A percentile compares a stretch with the other conserved stretches of the same genome.
Conservation (phyloP, 148 eudicot genomes). For the Tetragonia tetragonoides region DNA sequence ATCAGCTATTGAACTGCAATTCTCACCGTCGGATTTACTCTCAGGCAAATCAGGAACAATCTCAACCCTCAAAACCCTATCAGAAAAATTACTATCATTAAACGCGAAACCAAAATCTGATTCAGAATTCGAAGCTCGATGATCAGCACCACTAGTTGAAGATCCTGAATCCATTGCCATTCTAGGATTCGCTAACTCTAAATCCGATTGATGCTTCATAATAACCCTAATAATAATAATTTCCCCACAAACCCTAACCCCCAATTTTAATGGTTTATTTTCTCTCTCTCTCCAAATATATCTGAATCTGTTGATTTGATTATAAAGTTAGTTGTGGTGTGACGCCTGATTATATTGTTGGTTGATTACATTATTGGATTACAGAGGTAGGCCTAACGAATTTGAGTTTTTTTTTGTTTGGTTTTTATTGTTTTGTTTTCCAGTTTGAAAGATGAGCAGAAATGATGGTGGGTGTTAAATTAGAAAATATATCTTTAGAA, state of each 20-base stretch:
- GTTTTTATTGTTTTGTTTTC: too few species aligned
- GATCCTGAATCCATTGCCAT: conserved; percentile 6
- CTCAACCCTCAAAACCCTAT: conserved; percentile 59
- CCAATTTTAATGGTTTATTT: neutral
- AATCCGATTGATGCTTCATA: conserved; percentile 3
- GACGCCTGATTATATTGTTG: neutral
- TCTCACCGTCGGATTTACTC: conserved; percentile 34
- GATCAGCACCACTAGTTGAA: neutral
- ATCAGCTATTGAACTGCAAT: conserved; percentile 34
- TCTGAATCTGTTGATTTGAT: neutral
- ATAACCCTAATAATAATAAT: neutral
- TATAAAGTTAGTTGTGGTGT: neutral
- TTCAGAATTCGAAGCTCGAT: conserved; percentile 15
- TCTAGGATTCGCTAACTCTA: conserved; percentile 17
- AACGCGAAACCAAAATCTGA: conserved; percentile 65
- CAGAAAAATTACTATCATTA: conserved; percentile 73
- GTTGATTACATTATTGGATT: neutral
- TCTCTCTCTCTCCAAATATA: neutral
- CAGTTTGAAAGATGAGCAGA: too few species aligned
- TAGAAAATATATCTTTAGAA: too few species aligned
- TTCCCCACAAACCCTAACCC: conserved; percentile 21
- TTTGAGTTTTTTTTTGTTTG: too few species aligned
- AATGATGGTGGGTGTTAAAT: too few species aligned
- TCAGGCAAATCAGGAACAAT: conserved; percentile 45
- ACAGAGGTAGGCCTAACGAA: too few species aligned